Evolutionary conservation across 108 stramenopile genomes (phyloP), one percentile per base, ranked within the genome.

Genomic region (Cyclotella kingstonii): DNA sequence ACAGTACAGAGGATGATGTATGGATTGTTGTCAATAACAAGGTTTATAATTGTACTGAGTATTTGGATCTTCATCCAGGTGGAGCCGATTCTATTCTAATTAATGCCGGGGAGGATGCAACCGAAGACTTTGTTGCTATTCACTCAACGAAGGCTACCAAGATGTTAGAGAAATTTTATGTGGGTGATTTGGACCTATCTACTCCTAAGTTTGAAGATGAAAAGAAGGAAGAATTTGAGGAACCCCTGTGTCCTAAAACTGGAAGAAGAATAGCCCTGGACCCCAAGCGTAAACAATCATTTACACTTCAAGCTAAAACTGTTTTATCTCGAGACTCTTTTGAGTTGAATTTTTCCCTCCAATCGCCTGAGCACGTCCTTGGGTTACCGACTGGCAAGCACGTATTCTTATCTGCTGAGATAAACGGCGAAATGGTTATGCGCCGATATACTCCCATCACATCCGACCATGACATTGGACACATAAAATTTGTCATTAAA

Each of bases 401-500:
- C 87, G 77, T 98, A 70, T 93, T 94, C 72, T 67, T 96, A 11
- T 94, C 89, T 29, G 93, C 84, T 35, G 73, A 67, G 21, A 86
- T 90, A 43, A 76, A 89, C 43, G 87, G 81, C 31, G 91, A 95
- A 70, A 80, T 76, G 38, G 92, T 93, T 34, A 78, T 91, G 63
- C 77, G 95, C 40, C 77, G 90, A 29, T 98, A 98, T 74, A 98
- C 98, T 17, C 98, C 98, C 40, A 89, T 95, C 60, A 89, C 90
- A 25, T 93, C 93, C 22, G 91, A 98, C 65, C 83, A 84, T 42
- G 96, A 97, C 66, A 61, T 93, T 27, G 98, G 98, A 11, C 81
- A 83, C 47, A 94, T 97, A 28, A 97, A 99, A 72, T 96, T 99
- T 70, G 94, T 96, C 57, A 91, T 97, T 89, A 99, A 99, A 89